Conservation (phyloP, 1,284 basidiomycete genomes). For the Ganoderma meredithae region DNA sequence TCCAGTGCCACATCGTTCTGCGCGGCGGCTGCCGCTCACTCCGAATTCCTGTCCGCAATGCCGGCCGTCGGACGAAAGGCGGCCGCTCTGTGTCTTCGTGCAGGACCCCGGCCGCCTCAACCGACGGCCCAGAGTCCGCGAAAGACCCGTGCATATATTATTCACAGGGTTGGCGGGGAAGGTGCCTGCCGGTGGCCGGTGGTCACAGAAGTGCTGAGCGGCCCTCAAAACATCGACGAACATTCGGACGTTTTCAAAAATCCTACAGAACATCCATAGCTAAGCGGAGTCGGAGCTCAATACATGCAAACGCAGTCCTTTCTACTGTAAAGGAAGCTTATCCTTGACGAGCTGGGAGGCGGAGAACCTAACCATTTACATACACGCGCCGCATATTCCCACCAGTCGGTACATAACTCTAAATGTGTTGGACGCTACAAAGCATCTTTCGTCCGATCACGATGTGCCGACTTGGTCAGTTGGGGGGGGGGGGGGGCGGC, state of each 20-base stretch:
- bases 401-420: neutral
- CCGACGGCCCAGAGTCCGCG: neutral
- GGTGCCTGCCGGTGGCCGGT: neutral
- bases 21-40: neutral
- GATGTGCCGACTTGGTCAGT: no score
- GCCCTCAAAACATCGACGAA: neutral
- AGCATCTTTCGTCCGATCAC: neutral
- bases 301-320: neutral
- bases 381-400: neutral
- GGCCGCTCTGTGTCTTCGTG: neutral
- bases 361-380: neutral
- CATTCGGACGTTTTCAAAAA: neutral
- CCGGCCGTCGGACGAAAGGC: neutral
- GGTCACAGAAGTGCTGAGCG: neutral
- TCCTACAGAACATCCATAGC: neutral
- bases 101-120: neutral
- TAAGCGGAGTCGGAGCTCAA: neutral
- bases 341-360: neutral
- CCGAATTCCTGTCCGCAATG: neutral
- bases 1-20: constrained; percentile 4
- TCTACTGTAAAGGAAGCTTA: neutral
- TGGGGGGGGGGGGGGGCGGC: no score
- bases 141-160: neutral
- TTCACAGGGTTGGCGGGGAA: neutral
- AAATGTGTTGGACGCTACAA: neutral